These are phyloP conservation scores for Endoconidiophora laricicola DNA, from an alignment of 2,329 filamentous ascomycete genomes.

Conservation along the genomic window DNA sequence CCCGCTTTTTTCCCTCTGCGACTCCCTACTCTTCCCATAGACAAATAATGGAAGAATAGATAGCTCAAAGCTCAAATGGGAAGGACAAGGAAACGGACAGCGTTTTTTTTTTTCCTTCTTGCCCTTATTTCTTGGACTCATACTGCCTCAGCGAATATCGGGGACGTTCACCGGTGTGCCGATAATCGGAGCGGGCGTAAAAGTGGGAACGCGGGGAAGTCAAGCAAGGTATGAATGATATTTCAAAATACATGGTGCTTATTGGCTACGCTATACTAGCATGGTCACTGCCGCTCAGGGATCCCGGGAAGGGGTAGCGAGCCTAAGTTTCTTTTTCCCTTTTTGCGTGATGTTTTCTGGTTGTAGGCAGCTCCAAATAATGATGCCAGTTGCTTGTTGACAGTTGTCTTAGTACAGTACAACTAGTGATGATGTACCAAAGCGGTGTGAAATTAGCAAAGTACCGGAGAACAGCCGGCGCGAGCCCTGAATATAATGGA, in stretches of 20 bases:
- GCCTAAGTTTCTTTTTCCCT: too few relatives aligned
- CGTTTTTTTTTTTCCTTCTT: not conserved
- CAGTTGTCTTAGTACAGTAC: too few relatives aligned
- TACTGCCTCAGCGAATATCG: slow-evolving; percentile 4
- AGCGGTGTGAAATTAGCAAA: too few relatives aligned
- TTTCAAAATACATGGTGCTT: slow-evolving; percentile 6
- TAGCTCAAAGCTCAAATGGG: not conserved
- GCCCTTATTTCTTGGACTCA: not conserved
- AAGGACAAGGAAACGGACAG: not conserved
- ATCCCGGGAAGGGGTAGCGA: not conserved
- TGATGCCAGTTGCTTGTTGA: too few relatives aligned
- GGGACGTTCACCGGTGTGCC: slow-evolving; percentile 1
- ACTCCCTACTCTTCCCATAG: not conserved
- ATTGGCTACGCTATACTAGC: not conserved
- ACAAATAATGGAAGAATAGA: not conserved
- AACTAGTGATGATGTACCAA: too few relatives aligned
- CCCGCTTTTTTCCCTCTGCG: not conserved
- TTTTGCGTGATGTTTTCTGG: too few relatives aligned
- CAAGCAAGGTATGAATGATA: not conserved
- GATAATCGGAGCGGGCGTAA: slow-evolving; percentile 8
- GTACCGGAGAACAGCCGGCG: too few relatives aligned
- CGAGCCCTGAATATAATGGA: too few relatives aligned
- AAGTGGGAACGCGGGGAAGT: slow-evolving; percentile 8
- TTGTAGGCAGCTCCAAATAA: too few relatives aligned
- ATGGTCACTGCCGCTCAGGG: not conserved